Evolutionary conservation across 257 asterid genomes (phyloP), one percentile per base, ranked within the genome.

Genomic region (Salvia hispanica): DNA sequence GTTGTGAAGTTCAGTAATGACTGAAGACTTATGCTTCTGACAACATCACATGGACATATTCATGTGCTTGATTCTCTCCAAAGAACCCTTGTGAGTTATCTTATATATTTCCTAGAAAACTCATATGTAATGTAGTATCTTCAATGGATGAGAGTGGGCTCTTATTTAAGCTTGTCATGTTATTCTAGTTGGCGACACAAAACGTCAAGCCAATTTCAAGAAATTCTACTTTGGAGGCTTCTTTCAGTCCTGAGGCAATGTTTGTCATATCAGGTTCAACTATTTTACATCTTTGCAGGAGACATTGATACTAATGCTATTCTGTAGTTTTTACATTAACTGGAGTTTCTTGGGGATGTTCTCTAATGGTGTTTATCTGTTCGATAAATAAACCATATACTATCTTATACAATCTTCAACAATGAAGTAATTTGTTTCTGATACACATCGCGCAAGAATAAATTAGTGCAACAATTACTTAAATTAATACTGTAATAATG

Each of bases 181-280:
- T 72, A 36, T 62, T 76, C 39, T 63, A 92, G 96, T 75, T 94
- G 67, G 84, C 92, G 2, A 91, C 96, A 18, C 83, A 77, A 74
- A 88, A 76, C 62, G 97, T 91, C 58, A 89, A 85, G 82, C 96
- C 99, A 61, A 90, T 84, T 71, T 81, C 92, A 71, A 81, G 84
- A 60, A 76, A 76, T 66, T 85, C 96, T 57, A 91, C 97, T 51
- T 70, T 94, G 86, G 97, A 94, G 81, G 96, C 99, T 5, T 85
- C 96, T 80, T 94, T 94, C 85, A 94, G 97, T 73, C 95, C 96
- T 12, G 97, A 94, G 42, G 99, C 96, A 79, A 84, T 75, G 87
- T 94, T 81, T 79, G 96, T 88, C 65, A 76, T 91, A 63, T 91
- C 97, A 88, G 98, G 98, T 92, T n/a, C n/a, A 54, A 37, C 18